Base-by-base conservation (phyloP, 1,139 yeast genomes). In the Insectozyma bohioensis region DNA sequence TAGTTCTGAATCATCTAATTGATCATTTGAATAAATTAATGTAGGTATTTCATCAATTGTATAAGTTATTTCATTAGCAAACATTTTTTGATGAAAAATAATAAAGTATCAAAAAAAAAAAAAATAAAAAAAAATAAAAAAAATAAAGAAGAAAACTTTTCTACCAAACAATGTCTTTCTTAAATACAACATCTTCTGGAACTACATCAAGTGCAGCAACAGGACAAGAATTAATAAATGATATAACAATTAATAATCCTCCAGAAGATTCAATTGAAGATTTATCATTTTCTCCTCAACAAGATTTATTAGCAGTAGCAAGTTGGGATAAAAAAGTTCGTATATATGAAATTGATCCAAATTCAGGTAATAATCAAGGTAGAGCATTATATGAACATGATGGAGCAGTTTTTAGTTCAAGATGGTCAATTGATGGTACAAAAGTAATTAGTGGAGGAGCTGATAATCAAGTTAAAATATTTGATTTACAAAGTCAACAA, bases 281-380 rank as follows among this genome's bases (percentile, higher is more conserved):
- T 47, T 58, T 94, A 37, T 69, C 88, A 12, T 94, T 92, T 59
- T 85, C 96, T n/a, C 87, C 97, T n/a, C 86, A 75, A 43, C 94
- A 85, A 16, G 97, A 94, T 48, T 66, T 80, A 40, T 59, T 83
- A 38, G 79, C 95, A 2, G 95, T 80, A 3, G 76, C 95, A 8
- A 83, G 95, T 24, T 94, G 99, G 98, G 99, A 94, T 61, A 85
- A 85, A 50, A 88, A 88, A 54, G 96, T 87, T 23, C 74, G 98
- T 39, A 82, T 94, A 39, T 94, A 94, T 67, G 97, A 92, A 56
- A 79, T 90, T 16, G 79, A 79, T 43, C 67, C 78, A 14, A 77
- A 72, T 44, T 67, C 80, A 2, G 85, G 85, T 1, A 73, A 73
- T 43, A 77, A 81, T 35, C 94, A 85, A 49, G 97, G 97, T 6